These are phyloP conservation scores for Euptelea pleiosperma DNA, from an alignment of 164 flowering plant species.

Conservation along the genomic window DNA sequence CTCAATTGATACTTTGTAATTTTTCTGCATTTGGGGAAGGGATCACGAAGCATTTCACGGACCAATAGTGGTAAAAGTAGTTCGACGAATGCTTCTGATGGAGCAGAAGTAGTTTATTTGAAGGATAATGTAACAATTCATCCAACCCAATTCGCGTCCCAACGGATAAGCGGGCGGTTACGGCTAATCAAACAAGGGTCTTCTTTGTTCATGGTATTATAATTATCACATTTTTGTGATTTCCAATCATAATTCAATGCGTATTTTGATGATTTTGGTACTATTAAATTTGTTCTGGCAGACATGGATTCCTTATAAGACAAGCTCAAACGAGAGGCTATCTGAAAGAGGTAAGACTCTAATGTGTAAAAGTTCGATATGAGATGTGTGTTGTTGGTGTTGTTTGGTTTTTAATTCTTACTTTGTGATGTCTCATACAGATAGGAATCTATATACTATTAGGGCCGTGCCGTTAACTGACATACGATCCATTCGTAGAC, in stretches of 20 bases:
- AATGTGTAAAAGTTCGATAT: too few relatives aligned
- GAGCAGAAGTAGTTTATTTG: slow-evolving; percentile 64
- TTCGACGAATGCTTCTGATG: slow-evolving; percentile 49
- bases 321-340: slow-evolving; percentile 48
- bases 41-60: slow-evolving; percentile 35
- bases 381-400: slow-evolving; percentile 3
- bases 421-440: slow-evolving; percentile 36
- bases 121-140: slow-evolving; percentile 96
- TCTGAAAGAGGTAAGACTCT: slow-evolving; percentile 88
- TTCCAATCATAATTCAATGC: not conserved
- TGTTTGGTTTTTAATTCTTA: slow-evolving; percentile 4
- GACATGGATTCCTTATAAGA: slow-evolving; percentile 96
- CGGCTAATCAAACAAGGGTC: slow-evolving; percentile 77
- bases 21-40: slow-evolving; percentile 17
- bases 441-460: slow-evolving; percentile 83
- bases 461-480: slow-evolving; percentile 79
- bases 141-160: slow-evolving; percentile 88
- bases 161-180: slow-evolving; percentile 88
- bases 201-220: slow-evolving; percentile 66
- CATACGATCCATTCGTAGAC: slow-evolving; percentile 81
- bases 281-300: slow-evolving; percentile 20
- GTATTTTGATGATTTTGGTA: not conserved
- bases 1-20: not conserved
- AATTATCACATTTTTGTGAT: not conserved
- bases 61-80: slow-evolving; percentile 50